phyloP scores from a whole-genome alignment of 2,329 filamentous ascomycete genomes.

The Trichoderma aggressivum region DNA sequence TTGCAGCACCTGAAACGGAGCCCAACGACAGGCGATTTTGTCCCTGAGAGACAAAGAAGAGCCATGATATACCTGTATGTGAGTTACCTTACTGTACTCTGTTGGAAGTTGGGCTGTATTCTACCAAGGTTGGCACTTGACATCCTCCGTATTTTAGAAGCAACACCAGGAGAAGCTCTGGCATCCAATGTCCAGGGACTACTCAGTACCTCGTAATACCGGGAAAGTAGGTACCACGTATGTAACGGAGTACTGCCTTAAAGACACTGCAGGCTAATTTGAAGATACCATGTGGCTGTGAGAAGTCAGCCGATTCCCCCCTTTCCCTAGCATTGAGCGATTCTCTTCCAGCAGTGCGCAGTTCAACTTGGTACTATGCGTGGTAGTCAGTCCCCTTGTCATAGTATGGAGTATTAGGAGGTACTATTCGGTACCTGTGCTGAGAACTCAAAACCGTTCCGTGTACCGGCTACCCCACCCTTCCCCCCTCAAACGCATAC shows the following conservation, averaged over 20 bases:
- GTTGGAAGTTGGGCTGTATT: not conserved
- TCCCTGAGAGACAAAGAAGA: not conserved
- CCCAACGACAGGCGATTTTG: not conserved
- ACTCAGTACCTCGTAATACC: not conserved
- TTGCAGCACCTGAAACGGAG: not conserved
- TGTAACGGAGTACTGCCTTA: not conserved
- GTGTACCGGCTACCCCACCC: slow-evolving; percentile 11
- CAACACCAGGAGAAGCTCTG: not conserved
- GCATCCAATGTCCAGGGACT: not conserved
- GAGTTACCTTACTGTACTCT: not conserved
- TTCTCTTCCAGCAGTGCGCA: not conserved
- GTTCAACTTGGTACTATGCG: not conserved
- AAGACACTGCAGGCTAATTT: not conserved
- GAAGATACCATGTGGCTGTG: not conserved
- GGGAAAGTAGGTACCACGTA: not conserved
- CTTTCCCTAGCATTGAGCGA: not conserved
- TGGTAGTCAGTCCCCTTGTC: not conserved
- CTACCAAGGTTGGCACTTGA: too few relatives aligned
- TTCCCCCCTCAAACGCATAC: not conserved
- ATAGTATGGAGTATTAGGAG: not conserved
- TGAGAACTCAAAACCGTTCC: not conserved
- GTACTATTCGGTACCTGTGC: not conserved
- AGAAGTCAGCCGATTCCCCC: not conserved
- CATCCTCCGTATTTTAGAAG: too few relatives aligned
- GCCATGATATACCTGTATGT: not conserved